Percentiles rank a stretch among this genome's conserved stretches.
Conservation (phyloP, 176 grass and related monocot species). For the Musa schizocarpa region DNA sequence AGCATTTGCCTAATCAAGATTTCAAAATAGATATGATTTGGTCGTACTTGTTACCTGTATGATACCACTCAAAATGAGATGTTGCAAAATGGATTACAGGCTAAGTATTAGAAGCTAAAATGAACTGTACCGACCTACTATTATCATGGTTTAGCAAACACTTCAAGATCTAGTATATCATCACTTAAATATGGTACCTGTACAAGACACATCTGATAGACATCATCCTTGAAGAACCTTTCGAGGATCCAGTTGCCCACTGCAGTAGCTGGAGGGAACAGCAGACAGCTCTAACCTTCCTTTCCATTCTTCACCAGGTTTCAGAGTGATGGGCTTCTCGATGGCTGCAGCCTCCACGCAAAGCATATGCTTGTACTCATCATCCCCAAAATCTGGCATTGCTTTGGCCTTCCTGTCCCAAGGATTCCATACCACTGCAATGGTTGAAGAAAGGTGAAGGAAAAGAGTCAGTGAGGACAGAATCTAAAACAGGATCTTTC, state of each 20-base stretch:
- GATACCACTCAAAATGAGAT: too few relatives aligned
- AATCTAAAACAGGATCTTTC: not conserved
- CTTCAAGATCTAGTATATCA: not conserved
- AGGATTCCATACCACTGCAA: conserved; percentile 19
- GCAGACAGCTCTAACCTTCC: conserved; percentile 8
- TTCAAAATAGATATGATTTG: too few relatives aligned
- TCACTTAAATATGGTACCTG: not conserved
- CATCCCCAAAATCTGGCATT: conserved; percentile 13
- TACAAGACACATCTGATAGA: not conserved
- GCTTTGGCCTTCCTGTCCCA: conserved; percentile 15
- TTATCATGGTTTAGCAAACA: not conserved
- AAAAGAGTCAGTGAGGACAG: not conserved
- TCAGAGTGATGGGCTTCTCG: conserved; percentile 16
- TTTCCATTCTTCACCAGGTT: conserved; percentile 13
- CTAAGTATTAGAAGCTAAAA: too few relatives aligned
- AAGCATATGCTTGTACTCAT: conserved; percentile 8
- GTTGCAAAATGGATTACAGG: too few relatives aligned
- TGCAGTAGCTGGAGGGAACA: conserved; percentile 15
- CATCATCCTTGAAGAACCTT: conserved; percentile 10
- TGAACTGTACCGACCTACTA: too few relatives aligned
- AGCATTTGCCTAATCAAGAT: too few relatives aligned
- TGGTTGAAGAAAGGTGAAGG: too few relatives aligned
- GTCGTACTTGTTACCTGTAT: too few relatives aligned
- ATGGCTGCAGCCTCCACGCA: conserved; percentile 11
- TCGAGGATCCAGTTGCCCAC: conserved; percentile 14